phyloP scores from a whole-genome alignment of 108 stramenopile species.

The Nitzschia sp. region DNA sequence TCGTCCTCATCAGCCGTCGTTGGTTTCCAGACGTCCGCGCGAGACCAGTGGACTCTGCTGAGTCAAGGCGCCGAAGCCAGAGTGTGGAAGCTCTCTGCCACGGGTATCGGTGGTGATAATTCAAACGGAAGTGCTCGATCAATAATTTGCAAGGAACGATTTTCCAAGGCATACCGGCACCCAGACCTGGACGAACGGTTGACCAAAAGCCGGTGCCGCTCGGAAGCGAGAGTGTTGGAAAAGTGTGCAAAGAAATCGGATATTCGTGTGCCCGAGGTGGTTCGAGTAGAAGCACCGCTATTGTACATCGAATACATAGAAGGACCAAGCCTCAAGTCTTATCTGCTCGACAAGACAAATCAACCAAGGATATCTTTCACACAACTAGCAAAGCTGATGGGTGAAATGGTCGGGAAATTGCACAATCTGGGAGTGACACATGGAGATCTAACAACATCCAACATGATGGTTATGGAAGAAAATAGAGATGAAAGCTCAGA shows the following conservation, averaged over 20 bases:
- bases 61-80: slow-evolving; percentile 89
- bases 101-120: neutral
- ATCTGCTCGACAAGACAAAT: slow-evolving; percentile 13
- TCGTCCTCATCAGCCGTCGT: neutral
- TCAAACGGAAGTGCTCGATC: neutral
- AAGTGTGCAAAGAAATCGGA: slow-evolving; percentile 31
- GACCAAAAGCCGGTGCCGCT: slow-evolving; percentile 84
- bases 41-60: slow-evolving; percentile 56
- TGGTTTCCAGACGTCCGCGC: slow-evolving; percentile 15
- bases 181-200: slow-evolving; percentile 88
- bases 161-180: slow-evolving; percentile 93
- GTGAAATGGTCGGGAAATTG: slow-evolving; percentile 76
- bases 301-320: slow-evolving; percentile 71
- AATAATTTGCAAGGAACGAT: slow-evolving; percentile 83
- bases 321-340: slow-evolving; percentile 62
- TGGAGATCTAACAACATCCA: slow-evolving; percentile 97
- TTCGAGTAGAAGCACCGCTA: slow-evolving; percentile 33
- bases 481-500: neutral
- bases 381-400: slow-evolving; percentile 59
- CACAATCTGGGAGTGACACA: slow-evolving; percentile 91
- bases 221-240: slow-evolving; percentile 50
- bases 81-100: slow-evolving; percentile 58
- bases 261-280: slow-evolving; percentile 42
- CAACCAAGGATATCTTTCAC: slow-evolving; percentile 18
- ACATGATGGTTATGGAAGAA: slow-evolving; percentile 60